A percentile compares a stretch with the other conserved stretches of the same genome.
These are phyloP conservation scores for Corchorus olitorius DNA, from an alignment of 345 rosid genomes.

Conservation along the genomic window DNA sequence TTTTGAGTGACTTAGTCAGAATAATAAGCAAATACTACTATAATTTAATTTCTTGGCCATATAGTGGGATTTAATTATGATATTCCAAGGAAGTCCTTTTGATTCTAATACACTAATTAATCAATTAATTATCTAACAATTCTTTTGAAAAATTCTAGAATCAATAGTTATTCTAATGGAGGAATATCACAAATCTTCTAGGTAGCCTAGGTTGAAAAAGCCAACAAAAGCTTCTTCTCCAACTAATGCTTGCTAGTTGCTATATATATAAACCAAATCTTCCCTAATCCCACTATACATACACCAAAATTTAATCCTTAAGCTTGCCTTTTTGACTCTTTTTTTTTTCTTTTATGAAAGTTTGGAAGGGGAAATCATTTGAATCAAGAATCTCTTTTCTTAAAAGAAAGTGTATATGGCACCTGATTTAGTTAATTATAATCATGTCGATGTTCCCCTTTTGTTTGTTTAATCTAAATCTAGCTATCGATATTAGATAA, in stretches of 20 bases:
- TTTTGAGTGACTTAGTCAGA: constrained; percentile 1
- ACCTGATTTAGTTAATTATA: constrained; percentile 5
- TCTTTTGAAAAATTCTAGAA: not conserved
- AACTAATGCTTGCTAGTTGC: not conserved
- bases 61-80: constrained; percentile 9
- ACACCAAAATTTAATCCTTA: constrained; percentile 1
- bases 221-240: not conserved
- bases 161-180: not conserved
- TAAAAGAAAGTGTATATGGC: constrained; percentile 13
- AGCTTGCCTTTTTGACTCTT: not conserved
- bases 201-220: not conserved
- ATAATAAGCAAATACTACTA: not conserved
- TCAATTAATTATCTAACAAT: not conserved
- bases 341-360: not conserved
- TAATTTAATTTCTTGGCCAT: not conserved
- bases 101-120: not conserved
- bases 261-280: not conserved
- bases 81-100: not conserved
- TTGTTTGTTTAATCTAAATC: not conserved
- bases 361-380: constrained; percentile 13
- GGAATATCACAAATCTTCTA: constrained; percentile 13
- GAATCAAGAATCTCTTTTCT: constrained; percentile 20
- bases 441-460: not conserved
- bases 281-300: not conserved
- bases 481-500: not conserved